Evolutionary conservation across 495 filamentous ascomycete species (phyloP), one percentile per base, ranked within the genome.

Genomic region (Penicillium verhagenii): DNA sequence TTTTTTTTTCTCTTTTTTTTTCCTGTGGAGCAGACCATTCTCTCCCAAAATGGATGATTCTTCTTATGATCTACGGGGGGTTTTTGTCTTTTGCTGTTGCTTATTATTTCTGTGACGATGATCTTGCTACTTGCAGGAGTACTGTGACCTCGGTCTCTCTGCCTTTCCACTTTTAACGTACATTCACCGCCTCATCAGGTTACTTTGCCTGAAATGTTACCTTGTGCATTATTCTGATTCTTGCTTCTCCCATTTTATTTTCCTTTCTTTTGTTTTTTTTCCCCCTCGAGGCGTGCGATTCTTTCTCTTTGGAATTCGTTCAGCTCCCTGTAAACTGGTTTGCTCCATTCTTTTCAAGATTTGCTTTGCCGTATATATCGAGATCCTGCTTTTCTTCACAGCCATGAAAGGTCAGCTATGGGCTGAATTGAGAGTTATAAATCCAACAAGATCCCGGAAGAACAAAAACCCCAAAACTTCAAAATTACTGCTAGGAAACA

Each of bases 151-250:
- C 26, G 26, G 3, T 39, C 31, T 28, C 40, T 24, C 11, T 18
- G 26, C 23, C 33, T 56, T 11, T 56, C 48, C 33, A 21, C 38
- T 31, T 28, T 53, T 57, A 60, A 61, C 63, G 58, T 66, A 63
- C 47, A 67, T 72, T 70, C n/a, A n/a, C n/a, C n/a, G n/a, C 65
- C 59, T 62, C 63, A 62, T 61, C 58, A 59, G 57, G 59, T 60
- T 57, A 56, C 52, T 52, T 45, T 20, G 20, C 29, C 40, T 45
- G 39, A 3, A 52, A 52, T 29, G n/a, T 24, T 53, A 53, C 33
- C 50, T 50, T 53, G 50, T 53, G 50, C 24, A 53, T 53, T 53
- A 45, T 53, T 47, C 47, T 48, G 46, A 35, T 43, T 24, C 23
- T 26, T 24, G 37, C 13, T 31, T 31, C 28, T 6, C 13, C 6